A percentile compares a stretch with the other conserved stretches of the same genome.
Evolutionary conservation across 257 asterid genomes (phyloP).

Genomic region (Salvia splendens): DNA sequence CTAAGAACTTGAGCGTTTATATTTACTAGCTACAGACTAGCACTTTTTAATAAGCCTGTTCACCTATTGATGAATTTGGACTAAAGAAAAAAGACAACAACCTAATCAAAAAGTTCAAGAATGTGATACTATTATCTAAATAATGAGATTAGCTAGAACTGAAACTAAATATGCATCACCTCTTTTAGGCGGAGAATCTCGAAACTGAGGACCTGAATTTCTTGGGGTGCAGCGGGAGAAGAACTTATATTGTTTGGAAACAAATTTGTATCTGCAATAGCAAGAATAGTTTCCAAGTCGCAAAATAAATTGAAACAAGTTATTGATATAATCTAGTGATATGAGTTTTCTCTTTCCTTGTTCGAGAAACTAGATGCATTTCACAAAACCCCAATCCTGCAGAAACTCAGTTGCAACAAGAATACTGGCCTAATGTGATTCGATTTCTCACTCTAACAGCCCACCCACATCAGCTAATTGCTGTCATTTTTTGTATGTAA

Average conservation of each 20-base stretch:
- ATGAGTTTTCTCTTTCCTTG: neutral
- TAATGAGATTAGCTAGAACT: neutral
- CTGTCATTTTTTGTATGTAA: neutral
- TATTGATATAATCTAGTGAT: neutral
- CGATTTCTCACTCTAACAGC: neutral
- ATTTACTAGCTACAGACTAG: neutral
- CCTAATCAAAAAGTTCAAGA: neutral
- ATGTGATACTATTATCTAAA: neutral
- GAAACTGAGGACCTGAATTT: constrained; percentile 85
- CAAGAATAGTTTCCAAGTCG: constrained; percentile 4
- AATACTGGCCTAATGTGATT: constrained; percentile 2
- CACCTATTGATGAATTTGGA: neutral
- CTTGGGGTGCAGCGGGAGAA: constrained; percentile 68
- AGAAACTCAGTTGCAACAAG: constrained; percentile 17
- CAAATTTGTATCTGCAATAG: constrained; percentile 54
- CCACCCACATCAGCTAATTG: neutral
- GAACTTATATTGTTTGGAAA: constrained; percentile 71
- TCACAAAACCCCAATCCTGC: neutral
- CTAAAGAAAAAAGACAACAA: neutral
- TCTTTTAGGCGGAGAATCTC: constrained; percentile 94
- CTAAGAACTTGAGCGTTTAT: neutral
- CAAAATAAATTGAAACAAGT: constrained; percentile 1
- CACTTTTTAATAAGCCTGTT: neutral
- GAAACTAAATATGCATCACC: constrained; percentile 45
- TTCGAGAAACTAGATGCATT: constrained; percentile 1